Evolutionary conservation across 2,329 filamentous ascomycete species (phyloP).

Genomic region (Aspergillus calidoustus): DNA sequence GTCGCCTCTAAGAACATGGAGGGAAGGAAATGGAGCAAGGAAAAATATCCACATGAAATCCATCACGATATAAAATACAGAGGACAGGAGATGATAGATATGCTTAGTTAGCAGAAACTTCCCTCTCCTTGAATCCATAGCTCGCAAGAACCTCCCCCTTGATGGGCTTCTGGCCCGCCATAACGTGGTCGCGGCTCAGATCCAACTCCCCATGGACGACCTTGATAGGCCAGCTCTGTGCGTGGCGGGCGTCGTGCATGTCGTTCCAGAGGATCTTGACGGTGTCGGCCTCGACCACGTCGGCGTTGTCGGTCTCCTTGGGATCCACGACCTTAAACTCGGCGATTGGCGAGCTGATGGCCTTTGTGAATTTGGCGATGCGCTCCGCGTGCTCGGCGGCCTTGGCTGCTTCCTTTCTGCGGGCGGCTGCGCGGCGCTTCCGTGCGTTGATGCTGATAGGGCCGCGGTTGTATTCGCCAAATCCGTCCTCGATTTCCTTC

Average conservation of each 20-base stretch:
- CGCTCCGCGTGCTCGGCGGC: conserved; percentile 30
- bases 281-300: conserved; percentile 26
- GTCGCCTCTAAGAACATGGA: conserved; percentile 21
- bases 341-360: conserved; percentile 23
- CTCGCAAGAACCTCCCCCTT: conserved; percentile 31
- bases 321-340: conserved; percentile 37
- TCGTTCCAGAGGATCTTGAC: conserved; percentile 54
- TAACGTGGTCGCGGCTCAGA: conserved; percentile 40
- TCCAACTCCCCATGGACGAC: conserved; percentile 50
- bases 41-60: conserved; percentile 12
- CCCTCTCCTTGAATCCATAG: conserved; percentile 31
- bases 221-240: conserved; percentile 47
- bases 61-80: conserved; percentile 13
- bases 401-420: conserved; percentile 30
- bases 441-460: conserved; percentile 37
- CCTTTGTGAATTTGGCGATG: conserved; percentile 26
- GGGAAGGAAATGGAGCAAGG: neutral
- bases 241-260: conserved; percentile 48
- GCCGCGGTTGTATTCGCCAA: conserved; percentile 37
- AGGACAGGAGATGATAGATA: neutral
- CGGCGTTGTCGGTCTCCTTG: conserved; percentile 31
- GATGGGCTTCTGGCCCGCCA: conserved; percentile 35
- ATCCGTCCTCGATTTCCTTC: conserved; percentile 36
- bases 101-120: conserved; percentile 10
- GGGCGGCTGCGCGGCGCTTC: conserved; percentile 36